These are phyloP conservation scores for Orobanche coerulescens DNA, from an alignment of 257 asterid species.

Conservation along the genomic window DNA sequence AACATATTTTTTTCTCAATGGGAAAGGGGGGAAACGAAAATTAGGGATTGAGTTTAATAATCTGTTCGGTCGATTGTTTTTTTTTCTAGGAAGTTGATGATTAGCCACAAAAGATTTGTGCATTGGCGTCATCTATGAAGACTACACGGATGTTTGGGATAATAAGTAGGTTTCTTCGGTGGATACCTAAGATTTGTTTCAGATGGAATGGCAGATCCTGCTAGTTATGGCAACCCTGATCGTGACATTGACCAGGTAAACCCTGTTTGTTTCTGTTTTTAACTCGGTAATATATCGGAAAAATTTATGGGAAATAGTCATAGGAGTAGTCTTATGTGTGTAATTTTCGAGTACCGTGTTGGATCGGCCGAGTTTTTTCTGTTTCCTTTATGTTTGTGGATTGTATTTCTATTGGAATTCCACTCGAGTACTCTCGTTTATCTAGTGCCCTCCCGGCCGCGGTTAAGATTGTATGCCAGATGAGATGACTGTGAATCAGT, in stretches of 20 bases:
- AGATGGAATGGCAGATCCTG: slow-evolving; percentile 99
- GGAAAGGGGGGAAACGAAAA: slow-evolving; percentile 4
- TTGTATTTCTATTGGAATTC: not conserved
- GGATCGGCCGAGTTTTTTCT: not conserved
- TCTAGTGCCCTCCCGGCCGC: not conserved
- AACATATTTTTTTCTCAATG: not conserved
- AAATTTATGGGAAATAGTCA: not conserved
- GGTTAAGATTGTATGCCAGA: not conserved
- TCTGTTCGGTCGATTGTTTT: not conserved
- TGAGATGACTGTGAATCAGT: no score
- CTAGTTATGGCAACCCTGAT: slow-evolving; percentile 76
- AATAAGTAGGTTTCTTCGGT: slow-evolving; percentile 35
- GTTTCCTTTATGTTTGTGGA: not conserved
- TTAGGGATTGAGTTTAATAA: slow-evolving; percentile 3
- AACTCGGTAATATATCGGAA: not conserved
- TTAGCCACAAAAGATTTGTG: slow-evolving; percentile 37
- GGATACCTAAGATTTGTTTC: slow-evolving; percentile 59
- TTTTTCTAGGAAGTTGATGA: slow-evolving; percentile 43
- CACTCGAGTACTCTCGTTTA: not conserved
- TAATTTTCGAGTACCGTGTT: not conserved
- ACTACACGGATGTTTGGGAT: slow-evolving; percentile 50
- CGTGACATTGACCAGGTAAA: slow-evolving; percentile 80
- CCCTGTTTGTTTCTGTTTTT: not conserved
- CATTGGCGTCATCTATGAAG: slow-evolving; percentile 50
- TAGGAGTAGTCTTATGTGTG: not conserved